Base-by-base conservation (phyloP, 768 basidiomycete genomes). In the Fomitopsis serialis region DNA sequence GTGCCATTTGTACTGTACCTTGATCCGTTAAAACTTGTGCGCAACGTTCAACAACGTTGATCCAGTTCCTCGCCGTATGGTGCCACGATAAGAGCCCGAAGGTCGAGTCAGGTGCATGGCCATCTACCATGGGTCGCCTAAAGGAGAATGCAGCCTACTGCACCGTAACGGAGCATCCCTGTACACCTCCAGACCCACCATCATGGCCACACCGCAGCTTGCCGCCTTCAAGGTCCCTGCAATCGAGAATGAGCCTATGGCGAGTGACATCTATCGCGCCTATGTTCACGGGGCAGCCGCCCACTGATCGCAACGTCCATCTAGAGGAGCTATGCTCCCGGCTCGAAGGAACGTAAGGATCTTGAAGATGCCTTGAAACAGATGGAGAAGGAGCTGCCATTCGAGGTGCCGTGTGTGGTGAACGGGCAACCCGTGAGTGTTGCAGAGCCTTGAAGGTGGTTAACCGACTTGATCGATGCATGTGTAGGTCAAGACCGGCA, bases 231-330 rank as follows among this genome's bases (percentile, higher is more conserved):
- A 85, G 66, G 80, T 92, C 53, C 96, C 96, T 21, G 75, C 70
- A 22, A 76, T 94, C 65, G 79, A 88, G 52, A 99, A 99, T 84
- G 97, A 98, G 72, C 89, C 92, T 40, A 88, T 98, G 89, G 92
- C 92, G 61, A 62, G 61, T 47, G 12, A 17, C 24, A 76, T 66
- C 43, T 37, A n/a, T 36, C 13, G 13, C 0, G 45, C 23, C 29
- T 43, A 17, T 24, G 29, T 11, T 11, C 29, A 32, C 11, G 11
- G 25, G 5, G 48, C 42, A 22, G 7, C n/a, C n/a, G n/a, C 35
- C 11, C 17, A 23, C 42, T 13, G 42, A 11, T 32, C 7, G 22
- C 7, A 15, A n/a, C 19, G 27, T 34, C 45, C 21, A 49, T 48
- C 50, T 61, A 94, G 92, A 81, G 78, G 70, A 67, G 78, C 40